These are phyloP conservation scores for Pythium apleroticum DNA, from an alignment of 352 stramenopile genomes.

Conservation along the genomic window DNA sequence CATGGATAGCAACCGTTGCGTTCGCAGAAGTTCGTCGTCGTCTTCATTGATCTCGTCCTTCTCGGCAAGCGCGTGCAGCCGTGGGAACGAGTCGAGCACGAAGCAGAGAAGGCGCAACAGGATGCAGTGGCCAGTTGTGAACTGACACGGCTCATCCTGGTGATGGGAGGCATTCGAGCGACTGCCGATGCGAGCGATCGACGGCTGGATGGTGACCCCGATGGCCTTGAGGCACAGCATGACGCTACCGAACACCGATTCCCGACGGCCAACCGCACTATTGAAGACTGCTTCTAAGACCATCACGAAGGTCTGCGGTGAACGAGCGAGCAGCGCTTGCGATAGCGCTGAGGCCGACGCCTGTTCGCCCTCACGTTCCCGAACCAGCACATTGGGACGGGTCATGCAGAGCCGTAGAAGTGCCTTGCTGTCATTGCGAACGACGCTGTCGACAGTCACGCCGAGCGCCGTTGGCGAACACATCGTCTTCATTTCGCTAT, in stretches of 20 bases:
- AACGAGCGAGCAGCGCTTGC: conserved; percentile 39
- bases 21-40: conserved; percentile 51
- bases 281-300: conserved; percentile 65
- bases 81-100: conserved; percentile 55
- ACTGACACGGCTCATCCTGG: conserved; percentile 13
- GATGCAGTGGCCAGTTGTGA: conserved; percentile 41
- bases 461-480: conserved; percentile 12
- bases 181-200: conserved; percentile 36
- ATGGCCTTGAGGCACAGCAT: conserved; percentile 58
- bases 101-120: conserved; percentile 64
- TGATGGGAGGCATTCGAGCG: not conserved
- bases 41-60: conserved; percentile 74
- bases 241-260: conserved; percentile 51
- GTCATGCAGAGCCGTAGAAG: conserved; percentile 57
- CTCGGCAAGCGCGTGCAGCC: conserved; percentile 47
- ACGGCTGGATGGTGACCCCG: conserved; percentile 36
- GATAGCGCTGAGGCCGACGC: conserved; percentile 52
- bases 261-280: conserved; percentile 45
- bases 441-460: conserved; percentile 6
- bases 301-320: conserved; percentile 43
- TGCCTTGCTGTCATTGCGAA: conserved; percentile 11
- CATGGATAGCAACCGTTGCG: conserved; percentile 44
- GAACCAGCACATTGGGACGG: conserved; percentile 63
- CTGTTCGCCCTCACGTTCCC: conserved; percentile 11
- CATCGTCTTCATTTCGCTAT: conserved; percentile 5